Conservation (phyloP, 1,284 basidiomycete species). For the Austropuccinia psidii region DNA sequence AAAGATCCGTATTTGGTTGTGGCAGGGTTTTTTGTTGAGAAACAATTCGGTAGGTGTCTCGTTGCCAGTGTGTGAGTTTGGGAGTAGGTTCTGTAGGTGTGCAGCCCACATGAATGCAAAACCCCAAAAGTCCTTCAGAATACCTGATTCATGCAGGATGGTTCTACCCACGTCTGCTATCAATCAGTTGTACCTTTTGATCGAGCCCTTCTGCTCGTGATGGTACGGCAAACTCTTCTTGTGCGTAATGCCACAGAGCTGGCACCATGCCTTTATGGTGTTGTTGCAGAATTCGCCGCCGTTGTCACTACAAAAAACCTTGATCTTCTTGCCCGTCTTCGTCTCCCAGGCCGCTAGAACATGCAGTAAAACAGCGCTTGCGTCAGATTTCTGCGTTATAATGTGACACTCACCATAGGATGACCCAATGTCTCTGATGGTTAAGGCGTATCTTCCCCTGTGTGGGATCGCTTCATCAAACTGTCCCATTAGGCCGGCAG, state of each 20-base stretch:
- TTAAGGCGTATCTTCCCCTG: background rate
- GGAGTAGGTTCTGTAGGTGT: background rate
- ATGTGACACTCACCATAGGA: background rate
- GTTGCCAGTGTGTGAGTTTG: background rate
- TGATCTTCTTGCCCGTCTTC: background rate
- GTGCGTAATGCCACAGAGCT: background rate
- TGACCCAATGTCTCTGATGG: background rate
- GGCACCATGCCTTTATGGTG: background rate
- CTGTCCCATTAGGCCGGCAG: background rate
- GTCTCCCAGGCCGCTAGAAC: background rate
- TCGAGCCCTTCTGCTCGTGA: background rate
- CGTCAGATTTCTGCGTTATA: background rate
- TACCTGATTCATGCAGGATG: background rate
- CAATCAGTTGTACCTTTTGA: background rate
- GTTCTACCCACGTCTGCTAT: background rate
- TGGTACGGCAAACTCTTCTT: background rate
- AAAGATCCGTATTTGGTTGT: background rate
- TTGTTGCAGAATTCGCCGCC: background rate
- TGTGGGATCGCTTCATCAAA: background rate
- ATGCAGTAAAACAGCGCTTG: background rate
- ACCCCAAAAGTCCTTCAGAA: background rate
- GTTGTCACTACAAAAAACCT: conserved; percentile 3
- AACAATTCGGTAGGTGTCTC: background rate
- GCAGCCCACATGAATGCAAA: background rate
- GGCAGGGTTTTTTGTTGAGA: background rate